Conservation (phyloP, 345 rosid genomes). For the Populus nigra region DNA sequence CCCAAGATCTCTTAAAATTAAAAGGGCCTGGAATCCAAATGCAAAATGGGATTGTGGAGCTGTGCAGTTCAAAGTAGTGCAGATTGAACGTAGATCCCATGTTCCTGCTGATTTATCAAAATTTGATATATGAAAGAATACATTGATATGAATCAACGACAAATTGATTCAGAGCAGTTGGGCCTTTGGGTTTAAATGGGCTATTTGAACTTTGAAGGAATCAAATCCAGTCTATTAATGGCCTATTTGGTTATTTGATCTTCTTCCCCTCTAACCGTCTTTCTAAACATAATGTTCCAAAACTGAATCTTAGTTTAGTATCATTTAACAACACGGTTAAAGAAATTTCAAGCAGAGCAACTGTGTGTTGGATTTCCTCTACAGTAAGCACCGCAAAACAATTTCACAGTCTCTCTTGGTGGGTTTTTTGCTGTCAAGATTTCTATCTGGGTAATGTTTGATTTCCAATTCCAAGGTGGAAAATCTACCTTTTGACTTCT, state of each 20-base stretch:
- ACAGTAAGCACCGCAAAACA: not conserved
- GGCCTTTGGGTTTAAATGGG: not conserved
- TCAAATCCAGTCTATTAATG: not conserved
- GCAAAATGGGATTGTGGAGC: too few species aligned
- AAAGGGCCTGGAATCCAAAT: too few species aligned
- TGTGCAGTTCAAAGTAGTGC: too few species aligned
- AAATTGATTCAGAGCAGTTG: not conserved
- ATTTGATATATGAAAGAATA: too few species aligned
- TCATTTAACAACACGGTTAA: not conserved
- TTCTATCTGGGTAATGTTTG: slow-evolving; percentile 18
- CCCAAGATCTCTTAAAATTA: too few species aligned
- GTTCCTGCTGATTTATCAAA: too few species aligned
- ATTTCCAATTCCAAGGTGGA: slow-evolving; percentile 6
- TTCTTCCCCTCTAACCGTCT: not conserved
- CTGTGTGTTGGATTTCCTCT: not conserved
- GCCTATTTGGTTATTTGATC: not conserved
- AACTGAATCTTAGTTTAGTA: not conserved
- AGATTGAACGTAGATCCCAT: too few species aligned
- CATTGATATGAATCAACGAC: too few species aligned
- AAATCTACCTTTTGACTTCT: not conserved
- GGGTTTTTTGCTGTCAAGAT: not conserved
- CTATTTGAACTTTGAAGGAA: not conserved
- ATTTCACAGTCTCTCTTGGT: not conserved
- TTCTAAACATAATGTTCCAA: not conserved
- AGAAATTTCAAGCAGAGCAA: not conserved